A percentile compares a stretch with the other conserved stretches of the same genome.
Evolutionary conservation across 345 rosid genomes (phyloP).

Genomic region (Erysimum cheiranthoides): DNA sequence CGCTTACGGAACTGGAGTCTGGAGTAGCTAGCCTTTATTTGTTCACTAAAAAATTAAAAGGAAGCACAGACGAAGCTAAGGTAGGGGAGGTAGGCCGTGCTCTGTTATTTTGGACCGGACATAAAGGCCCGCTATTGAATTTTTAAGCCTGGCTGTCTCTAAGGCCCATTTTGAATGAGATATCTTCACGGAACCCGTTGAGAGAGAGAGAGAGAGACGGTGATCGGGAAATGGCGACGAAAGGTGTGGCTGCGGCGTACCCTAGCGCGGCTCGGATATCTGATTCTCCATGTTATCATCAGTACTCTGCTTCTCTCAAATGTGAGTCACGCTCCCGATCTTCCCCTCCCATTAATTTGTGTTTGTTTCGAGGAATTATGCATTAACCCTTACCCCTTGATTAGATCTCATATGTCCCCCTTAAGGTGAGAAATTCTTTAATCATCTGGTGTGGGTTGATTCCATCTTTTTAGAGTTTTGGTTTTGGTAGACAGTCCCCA

Average conservation of each 20-base stretch:
- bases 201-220: constrained; percentile 13
- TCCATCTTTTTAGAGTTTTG: neutral
- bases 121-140: constrained; percentile 15
- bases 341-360: neutral
- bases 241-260: constrained; percentile 57
- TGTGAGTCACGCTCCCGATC: constrained; percentile 53
- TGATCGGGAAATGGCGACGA: constrained; percentile 41
- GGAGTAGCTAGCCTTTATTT: too few relatives aligned
- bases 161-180: constrained; percentile 8
- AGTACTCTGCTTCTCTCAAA: constrained; percentile 88
- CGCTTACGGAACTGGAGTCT: neutral
- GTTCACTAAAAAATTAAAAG: too few relatives aligned
- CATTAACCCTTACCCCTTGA: constrained; percentile 10
- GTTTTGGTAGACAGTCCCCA: neutral
- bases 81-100: neutral
- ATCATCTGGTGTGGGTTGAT: neutral
- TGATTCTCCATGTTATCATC: constrained; percentile 79
- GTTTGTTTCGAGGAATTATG: constrained; percentile 4
- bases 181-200: neutral
- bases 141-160: neutral
- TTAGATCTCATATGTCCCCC: constrained; percentile 13
- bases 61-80: neutral
- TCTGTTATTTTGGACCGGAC: constrained; percentile 10
- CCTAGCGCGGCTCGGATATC: constrained; percentile 83
- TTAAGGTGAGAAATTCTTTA: neutral